These are phyloP conservation scores for Trifolium pratense DNA, from an alignment of 306 rosid species.

Conservation along the genomic window DNA sequence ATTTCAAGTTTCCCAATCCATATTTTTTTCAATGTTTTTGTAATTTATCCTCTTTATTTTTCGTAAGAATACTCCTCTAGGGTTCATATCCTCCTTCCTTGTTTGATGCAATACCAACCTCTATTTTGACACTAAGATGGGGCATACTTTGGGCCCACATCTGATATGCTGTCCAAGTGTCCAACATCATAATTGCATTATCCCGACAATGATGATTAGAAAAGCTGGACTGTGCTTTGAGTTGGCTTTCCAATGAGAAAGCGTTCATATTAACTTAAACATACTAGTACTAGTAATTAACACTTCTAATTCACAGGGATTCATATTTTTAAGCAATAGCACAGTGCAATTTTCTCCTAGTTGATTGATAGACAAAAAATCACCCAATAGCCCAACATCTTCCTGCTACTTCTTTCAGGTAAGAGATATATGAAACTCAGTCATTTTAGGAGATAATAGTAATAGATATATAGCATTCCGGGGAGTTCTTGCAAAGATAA, in stretches of 20 bases:
- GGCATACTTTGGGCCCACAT: not conserved
- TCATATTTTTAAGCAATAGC: not conserved
- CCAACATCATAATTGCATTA: not conserved
- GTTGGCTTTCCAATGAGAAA: not conserved
- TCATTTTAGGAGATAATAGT: not conserved
- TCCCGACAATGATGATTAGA: not conserved
- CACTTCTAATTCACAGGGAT: not conserved
- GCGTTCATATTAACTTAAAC: not conserved
- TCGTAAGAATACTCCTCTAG: not conserved
- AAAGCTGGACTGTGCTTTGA: not conserved
- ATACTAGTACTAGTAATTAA: not conserved
- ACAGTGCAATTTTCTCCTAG: slow-evolving; percentile 4
- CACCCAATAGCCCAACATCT: not conserved
- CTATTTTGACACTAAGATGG: not conserved
- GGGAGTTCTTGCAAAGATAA: not conserved
- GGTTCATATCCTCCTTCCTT: not conserved
- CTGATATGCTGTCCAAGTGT: too few species aligned
- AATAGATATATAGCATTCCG: not conserved
- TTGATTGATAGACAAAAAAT: not conserved
- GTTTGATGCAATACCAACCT: not conserved
- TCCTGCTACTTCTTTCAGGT: slow-evolving; percentile 9
- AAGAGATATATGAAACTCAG: not conserved
- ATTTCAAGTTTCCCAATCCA: not conserved
- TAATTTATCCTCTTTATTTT: not conserved
- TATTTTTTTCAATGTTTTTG: not conserved